These are phyloP conservation scores for Trametes maxima DNA, from an alignment of 768 basidiomycete species.

Conservation along the genomic window DNA sequence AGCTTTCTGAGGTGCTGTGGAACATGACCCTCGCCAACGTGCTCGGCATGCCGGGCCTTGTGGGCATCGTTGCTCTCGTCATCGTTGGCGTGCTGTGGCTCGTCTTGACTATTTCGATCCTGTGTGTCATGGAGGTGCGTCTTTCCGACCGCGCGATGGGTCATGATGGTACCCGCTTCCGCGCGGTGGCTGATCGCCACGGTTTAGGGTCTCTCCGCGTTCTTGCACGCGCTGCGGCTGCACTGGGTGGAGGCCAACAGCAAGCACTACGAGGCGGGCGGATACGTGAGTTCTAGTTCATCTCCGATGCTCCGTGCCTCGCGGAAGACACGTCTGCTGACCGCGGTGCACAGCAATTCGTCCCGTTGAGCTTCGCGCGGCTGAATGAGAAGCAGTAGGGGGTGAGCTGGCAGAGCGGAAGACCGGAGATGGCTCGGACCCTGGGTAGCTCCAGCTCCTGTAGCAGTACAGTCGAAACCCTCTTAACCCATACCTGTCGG, in stretches of 20 bases:
- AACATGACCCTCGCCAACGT: conserved; percentile 74
- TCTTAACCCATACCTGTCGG: no score
- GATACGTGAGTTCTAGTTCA: conserved; percentile 65
- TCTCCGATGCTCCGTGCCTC: conserved; percentile 28
- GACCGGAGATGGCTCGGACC: conserved; percentile 15
- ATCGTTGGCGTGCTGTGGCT: conserved; percentile 79
- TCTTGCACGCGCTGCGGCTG: conserved; percentile 92
- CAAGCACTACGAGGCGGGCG: conserved; percentile 91
- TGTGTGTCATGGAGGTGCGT: conserved; percentile 96
- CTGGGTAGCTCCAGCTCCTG: conserved; percentile 8
- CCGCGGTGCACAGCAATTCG: conserved; percentile 44
- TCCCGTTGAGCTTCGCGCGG: conserved; percentile 49
- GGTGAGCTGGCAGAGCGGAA: conserved; percentile 21
- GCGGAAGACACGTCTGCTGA: conserved; percentile 32
- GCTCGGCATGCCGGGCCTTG: conserved; percentile 63
- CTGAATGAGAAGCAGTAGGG: conserved; percentile 40
- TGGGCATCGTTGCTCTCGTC: conserved; percentile 50
- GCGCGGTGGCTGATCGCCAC: conserved; percentile 23
- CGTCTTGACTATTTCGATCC: conserved; percentile 65
- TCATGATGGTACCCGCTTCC: conserved; percentile 15
- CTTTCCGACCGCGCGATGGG: conserved; percentile 18
- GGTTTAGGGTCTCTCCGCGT: conserved; percentile 85
- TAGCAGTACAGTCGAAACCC: no score
- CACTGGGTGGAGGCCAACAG: conserved; percentile 99
- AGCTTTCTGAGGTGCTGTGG: conserved; percentile 94